phyloP scores from a whole-genome alignment of 106 monocot species.

The Dendrobium chrysotoxum region DNA sequence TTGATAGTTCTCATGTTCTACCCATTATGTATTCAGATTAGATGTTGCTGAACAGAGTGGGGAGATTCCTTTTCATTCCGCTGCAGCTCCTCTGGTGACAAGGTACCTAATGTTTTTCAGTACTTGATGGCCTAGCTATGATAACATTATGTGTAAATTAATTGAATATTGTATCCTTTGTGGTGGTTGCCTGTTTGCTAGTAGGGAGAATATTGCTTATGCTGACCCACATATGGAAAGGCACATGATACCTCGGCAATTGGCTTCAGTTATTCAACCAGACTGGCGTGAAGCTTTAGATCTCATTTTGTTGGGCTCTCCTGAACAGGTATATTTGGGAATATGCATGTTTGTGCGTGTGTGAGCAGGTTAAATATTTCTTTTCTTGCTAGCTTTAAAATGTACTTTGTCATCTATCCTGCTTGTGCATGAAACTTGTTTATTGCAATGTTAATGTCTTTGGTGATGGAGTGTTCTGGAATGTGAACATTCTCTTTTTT shows the following conservation, averaged over 20 bases:
- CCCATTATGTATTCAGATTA: constrained; percentile 30
- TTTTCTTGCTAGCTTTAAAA: not conserved
- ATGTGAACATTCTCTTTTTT: not conserved
- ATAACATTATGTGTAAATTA: not conserved
- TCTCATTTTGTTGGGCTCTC: constrained; percentile 67
- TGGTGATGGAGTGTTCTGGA: not conserved
- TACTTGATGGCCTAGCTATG: not conserved
- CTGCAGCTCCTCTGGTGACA: constrained; percentile 25
- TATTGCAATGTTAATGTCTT: not conserved
- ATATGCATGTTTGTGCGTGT: not conserved
- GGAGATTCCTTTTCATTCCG: constrained; percentile 54
- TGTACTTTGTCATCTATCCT: not conserved
- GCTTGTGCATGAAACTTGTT: not conserved
- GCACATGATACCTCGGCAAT: constrained; percentile 36
- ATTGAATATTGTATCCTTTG: not conserved
- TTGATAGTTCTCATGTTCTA: not conserved
- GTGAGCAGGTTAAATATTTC: not conserved
- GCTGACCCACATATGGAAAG: constrained; percentile 56
- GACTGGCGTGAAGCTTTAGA: constrained; percentile 97
- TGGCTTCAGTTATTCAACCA: constrained; percentile 43
- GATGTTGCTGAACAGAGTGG: constrained; percentile 96
- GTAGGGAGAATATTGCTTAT: constrained; percentile 49
- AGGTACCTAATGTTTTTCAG: constrained; percentile 27
- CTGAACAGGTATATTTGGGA: constrained; percentile 57
- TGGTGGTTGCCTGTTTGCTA: not conserved